Evolutionary conservation across 1,284 basidiomycete species (phyloP), one percentile per base, ranked within the genome.

Genomic region (Anthracocystis setariae): DNA sequence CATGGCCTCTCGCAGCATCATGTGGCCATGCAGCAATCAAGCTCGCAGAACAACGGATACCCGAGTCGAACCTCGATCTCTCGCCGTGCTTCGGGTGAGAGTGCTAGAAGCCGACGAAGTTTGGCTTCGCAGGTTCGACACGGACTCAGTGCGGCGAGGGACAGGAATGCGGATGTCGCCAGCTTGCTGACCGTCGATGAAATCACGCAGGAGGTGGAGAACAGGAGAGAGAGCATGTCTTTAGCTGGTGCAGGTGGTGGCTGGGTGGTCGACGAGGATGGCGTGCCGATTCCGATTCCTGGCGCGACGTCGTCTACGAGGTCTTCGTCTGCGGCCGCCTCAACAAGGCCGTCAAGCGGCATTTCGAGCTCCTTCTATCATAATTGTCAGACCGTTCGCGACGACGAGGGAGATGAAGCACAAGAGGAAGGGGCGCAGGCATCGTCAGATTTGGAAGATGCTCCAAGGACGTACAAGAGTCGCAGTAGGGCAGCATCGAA

Each of bases 131-230:
- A 74, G 50, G 61, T 78, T 10, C 67, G 76, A 23, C 59, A 52
- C 37, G 61, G 62, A 5, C 67, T 73, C 47, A 57, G 54, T 27
- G 59, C 70, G 2, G 70, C 70, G 32, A 60, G 59, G 20, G 93
- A 95, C 79, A 86, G 88, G 45, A 91, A 91, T 2, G 62, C 57
- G 15, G 94, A 98, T 78, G 91, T 91, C 1, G 92, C 92, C 5
- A 94, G 92, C 79, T 84, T 98, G 74, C 87, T 98, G 80, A 98
- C 95, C 0, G 92, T 98, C 15, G 95, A 98, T 79, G 93, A 98
- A 84, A 96, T 98, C 76, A 98, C 95, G 0, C 94, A 93, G 5
- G 92, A 95, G 78, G 92, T 98, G 1, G 95, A 98, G 85, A 92
- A 90, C 77, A 86, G 94, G 17, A 85, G 89, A 18, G 85, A 85